Evolutionary conservation across 805 yeast genomes (phyloP).

Genomic region (Suhomyces kilbournensis): DNA sequence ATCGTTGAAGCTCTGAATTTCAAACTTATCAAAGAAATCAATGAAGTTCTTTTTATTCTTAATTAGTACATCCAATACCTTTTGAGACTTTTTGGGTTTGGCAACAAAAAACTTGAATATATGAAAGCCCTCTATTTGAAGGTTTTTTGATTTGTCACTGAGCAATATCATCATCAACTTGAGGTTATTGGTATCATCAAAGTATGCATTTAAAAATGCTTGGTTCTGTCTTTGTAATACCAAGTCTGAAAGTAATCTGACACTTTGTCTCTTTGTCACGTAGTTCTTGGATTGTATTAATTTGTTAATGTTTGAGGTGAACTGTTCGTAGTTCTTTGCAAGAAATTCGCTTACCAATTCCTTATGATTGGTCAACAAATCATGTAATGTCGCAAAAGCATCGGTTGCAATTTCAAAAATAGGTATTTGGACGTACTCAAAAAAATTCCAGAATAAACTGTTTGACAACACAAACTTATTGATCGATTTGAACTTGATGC

Average conservation of each 20-base stretch:
- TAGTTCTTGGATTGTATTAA: constrained; percentile 77
- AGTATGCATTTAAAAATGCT: constrained; percentile 69
- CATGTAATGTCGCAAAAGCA: constrained; percentile 74
- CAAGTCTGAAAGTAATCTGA: constrained; percentile 69
- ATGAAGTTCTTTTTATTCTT: constrained; percentile 80
- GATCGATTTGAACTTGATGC: constrained; percentile 73
- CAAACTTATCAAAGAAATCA: constrained; percentile 64
- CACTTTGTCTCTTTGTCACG: constrained; percentile 89
- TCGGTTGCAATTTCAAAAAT: constrained; percentile 91
- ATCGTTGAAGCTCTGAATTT: constrained; percentile 60
- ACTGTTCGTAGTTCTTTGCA: constrained; percentile 50
- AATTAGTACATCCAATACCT: constrained; percentile 73
- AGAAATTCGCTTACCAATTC: constrained; percentile 70
- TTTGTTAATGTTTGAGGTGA: constrained; percentile 62
- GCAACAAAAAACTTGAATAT: constrained; percentile 95
- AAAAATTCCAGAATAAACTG: constrained; percentile 74
- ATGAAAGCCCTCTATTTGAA: constrained; percentile 88
- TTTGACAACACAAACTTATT: constrained; percentile 58
- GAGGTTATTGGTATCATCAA: constrained; percentile 76
- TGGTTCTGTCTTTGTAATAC: constrained; percentile 71
- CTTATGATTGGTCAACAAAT: constrained; percentile 67
- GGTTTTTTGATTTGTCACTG: constrained; percentile 84
- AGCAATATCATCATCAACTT: constrained; percentile 82
- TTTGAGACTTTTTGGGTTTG: constrained; percentile 84
- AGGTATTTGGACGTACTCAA: constrained; percentile 69